Percentiles rank a stretch among this genome's conserved stretches.
These are phyloP conservation scores for Melampsora americana DNA, from an alignment of 1,284 basidiomycete genomes.

Conservation along the genomic window DNA sequence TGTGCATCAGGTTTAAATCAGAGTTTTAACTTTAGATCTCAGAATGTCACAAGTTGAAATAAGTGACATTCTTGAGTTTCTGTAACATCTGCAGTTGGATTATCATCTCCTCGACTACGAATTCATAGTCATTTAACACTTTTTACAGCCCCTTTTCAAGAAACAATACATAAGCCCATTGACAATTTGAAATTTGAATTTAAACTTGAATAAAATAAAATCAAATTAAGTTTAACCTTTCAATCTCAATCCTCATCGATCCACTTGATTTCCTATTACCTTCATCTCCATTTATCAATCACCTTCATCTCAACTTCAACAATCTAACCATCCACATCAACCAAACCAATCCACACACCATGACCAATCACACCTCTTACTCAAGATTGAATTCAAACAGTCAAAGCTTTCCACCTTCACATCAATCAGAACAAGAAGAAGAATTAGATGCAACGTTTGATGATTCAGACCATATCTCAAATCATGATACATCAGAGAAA, in stretches of 20 bases:
- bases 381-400: background rate
- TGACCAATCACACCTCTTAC: background rate
- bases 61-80: too few relatives aligned
- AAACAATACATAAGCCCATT: too few relatives aligned
- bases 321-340: background rate
- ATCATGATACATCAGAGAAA: constrained; percentile 2
- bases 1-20: too few relatives aligned
- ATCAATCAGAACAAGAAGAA: constrained; percentile 32
- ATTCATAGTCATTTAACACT: too few relatives aligned
- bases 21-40: too few relatives aligned
- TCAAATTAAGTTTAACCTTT: too few relatives aligned
- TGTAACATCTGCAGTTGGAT: too few relatives aligned
- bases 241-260: background rate
- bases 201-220: too few relatives aligned
- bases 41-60: too few relatives aligned
- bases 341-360: background rate
- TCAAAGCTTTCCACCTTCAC: background rate
- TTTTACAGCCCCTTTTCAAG: too few relatives aligned
- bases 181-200: too few relatives aligned
- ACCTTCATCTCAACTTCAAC: background rate
- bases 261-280: background rate
- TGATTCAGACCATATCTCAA: constrained; percentile 6
- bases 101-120: too few relatives aligned
- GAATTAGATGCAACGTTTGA: constrained; percentile 40
- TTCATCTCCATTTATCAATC: background rate